Conservation (phyloP, 768 basidiomycete species). For the Baorangia bicolor region DNA sequence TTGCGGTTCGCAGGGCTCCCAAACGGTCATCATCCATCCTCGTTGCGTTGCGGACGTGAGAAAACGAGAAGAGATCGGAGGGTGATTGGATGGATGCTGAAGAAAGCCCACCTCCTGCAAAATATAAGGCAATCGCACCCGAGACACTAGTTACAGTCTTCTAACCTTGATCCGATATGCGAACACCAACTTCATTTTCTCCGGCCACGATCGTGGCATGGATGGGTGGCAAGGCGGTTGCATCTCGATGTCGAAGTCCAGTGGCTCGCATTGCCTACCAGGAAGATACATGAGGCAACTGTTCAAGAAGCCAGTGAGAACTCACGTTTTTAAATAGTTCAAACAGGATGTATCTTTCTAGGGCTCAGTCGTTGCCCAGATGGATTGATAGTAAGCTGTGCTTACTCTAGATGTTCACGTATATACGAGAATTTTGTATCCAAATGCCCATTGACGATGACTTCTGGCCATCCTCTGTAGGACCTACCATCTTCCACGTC, state of each 20-base stretch:
- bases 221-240: constrained; percentile 55
- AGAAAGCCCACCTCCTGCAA: constrained; percentile 68
- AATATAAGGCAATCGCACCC: constrained; percentile 2
- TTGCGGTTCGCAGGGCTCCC: constrained; percentile 64
- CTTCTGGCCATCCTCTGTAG: constrained; percentile 53
- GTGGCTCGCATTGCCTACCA: constrained; percentile 73
- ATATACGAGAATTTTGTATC: constrained; percentile 79
- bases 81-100: constrained; percentile 55
- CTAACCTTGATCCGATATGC: constrained; percentile 89
- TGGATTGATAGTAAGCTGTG: constrained; percentile 1
- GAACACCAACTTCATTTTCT: constrained; percentile 69
- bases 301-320: neutral
- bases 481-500: constrained; percentile 27
- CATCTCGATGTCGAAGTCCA: constrained; percentile 45
- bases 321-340: constrained; percentile 87
- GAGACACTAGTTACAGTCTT: neutral
- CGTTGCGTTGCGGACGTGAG: constrained; percentile 74
- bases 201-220: constrained; percentile 74
- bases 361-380: neutral
- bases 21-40: constrained; percentile 66
- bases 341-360: constrained; percentile 74
- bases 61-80: constrained; percentile 86
- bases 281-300: neutral
- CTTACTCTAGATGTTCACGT: constrained; percentile 81
- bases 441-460: constrained; percentile 70